Evolutionary conservation across 1,139 yeast genomes (phyloP).

Genomic region (Yamadazyma taylorii): DNA sequence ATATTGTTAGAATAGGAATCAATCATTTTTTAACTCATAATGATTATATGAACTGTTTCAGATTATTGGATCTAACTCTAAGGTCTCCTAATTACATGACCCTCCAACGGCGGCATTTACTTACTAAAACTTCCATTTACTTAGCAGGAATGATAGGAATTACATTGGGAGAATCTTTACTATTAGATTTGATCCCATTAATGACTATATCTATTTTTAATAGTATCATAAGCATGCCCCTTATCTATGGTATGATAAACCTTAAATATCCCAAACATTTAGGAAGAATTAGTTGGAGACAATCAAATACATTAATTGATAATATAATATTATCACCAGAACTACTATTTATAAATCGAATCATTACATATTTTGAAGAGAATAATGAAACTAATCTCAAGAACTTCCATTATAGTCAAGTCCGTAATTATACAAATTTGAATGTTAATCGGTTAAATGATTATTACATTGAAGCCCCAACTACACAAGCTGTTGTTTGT

Average conservation of each 20-base stretch:
- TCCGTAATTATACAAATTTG: constrained; percentile 22
- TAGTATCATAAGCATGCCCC: not conserved
- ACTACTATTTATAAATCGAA: constrained; percentile 28
- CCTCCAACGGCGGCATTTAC: not conserved
- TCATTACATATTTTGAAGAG: constrained; percentile 41
- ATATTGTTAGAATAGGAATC: constrained; percentile 19
- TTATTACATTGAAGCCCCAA: constrained; percentile 30
- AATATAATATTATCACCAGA: constrained; percentile 30
- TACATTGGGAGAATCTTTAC: constrained; percentile 2
- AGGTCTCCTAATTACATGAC: constrained; percentile 13
- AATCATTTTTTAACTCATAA: constrained; percentile 26
- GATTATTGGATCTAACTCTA: constrained; percentile 29
- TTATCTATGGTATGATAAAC: constrained; percentile 8
- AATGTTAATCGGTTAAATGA: constrained; percentile 23
- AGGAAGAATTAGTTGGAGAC: constrained; percentile 38
- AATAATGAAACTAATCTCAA: constrained; percentile 38
- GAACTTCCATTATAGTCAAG: constrained; percentile 39
- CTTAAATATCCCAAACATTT: constrained; percentile 19
- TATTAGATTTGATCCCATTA: constrained; percentile 6
- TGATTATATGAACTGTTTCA: constrained; percentile 36
- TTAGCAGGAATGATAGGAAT: constrained; percentile 4
- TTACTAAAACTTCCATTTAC: too few relatives aligned
- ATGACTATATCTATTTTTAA: constrained; percentile 2
- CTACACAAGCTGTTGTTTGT: constrained; percentile 2
- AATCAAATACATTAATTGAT: constrained; percentile 24